phyloP scores from a whole-genome alignment of 2,329 filamentous ascomycete genomes.

The Penicillium expansum region DNA sequence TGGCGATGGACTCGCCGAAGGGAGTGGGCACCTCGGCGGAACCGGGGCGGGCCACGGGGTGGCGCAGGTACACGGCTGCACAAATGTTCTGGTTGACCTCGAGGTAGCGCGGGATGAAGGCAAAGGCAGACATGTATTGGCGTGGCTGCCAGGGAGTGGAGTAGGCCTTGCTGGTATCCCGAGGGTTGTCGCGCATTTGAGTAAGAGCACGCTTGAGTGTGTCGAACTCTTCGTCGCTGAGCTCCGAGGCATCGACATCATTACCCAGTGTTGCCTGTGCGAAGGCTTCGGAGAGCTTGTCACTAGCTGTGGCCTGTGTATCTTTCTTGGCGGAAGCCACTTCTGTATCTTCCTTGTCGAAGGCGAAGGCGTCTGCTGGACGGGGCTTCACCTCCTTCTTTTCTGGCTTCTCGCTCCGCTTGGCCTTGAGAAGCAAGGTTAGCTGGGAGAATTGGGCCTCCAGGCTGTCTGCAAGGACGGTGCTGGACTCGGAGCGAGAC shows the following conservation, averaged over 20 bases:
- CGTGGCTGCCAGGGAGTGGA: constrained; percentile 85
- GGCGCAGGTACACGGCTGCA: constrained; percentile 88
- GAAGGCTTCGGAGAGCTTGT: constrained; percentile 36
- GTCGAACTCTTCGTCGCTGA: constrained; percentile 49
- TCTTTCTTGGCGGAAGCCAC: constrained; percentile 16
- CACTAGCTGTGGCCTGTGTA: constrained; percentile 18
- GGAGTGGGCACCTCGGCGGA: constrained; percentile 81
- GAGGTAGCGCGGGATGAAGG: constrained; percentile 90
- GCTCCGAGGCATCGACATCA: constrained; percentile 43
- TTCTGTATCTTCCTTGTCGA: constrained; percentile 13
- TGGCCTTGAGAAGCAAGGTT: constrained; percentile 49
- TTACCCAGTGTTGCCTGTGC: constrained; percentile 30
- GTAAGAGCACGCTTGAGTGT: constrained; percentile 57
- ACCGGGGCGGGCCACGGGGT: constrained; percentile 84
- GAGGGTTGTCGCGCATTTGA: constrained; percentile 69
- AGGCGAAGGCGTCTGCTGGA: constrained; percentile 7
- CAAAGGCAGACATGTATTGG: constrained; percentile 85
- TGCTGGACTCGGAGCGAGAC: constrained; percentile 49
- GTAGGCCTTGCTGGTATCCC: constrained; percentile 78
- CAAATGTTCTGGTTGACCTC: constrained; percentile 98
- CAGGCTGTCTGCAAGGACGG: constrained; percentile 48
- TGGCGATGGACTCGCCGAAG: constrained; percentile 66
- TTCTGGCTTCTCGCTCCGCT: constrained; percentile 25
- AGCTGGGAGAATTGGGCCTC: constrained; percentile 56
- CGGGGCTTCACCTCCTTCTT: constrained; percentile 12